A percentile compares a stretch with the other conserved stretches of the same genome.
phyloP scores from a whole-genome alignment of 1,139 yeast genomes.

The Meyerozyma elateridarum region DNA sequence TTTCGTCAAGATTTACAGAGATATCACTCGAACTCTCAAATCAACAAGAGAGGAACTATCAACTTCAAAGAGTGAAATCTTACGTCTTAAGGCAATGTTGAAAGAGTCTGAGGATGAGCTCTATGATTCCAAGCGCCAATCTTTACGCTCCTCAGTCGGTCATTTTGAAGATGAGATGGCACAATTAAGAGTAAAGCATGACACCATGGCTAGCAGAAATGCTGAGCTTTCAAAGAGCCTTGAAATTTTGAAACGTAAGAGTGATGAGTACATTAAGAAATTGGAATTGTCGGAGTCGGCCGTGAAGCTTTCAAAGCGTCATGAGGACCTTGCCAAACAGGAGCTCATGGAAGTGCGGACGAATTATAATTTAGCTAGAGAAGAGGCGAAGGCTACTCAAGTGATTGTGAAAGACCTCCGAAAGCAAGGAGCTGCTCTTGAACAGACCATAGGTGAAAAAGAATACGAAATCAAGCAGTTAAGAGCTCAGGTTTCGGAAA shows the following conservation, averaged over 20 bases:
- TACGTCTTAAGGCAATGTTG: slow-evolving; percentile 46
- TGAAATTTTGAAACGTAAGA: slow-evolving; percentile 62
- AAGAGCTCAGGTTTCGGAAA: slow-evolving; percentile 35
- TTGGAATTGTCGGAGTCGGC: slow-evolving; percentile 79
- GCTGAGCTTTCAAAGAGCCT: slow-evolving; percentile 49
- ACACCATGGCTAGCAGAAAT: slow-evolving; percentile 48
- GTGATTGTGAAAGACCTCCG: slow-evolving; percentile 53
- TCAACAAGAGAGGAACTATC: slow-evolving; percentile 48
- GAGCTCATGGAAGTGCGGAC: slow-evolving; percentile 56
- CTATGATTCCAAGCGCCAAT: slow-evolving; percentile 33
- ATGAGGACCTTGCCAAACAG: slow-evolving; percentile 51
- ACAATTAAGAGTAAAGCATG: slow-evolving; percentile 45
- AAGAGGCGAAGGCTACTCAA: slow-evolving; percentile 59
- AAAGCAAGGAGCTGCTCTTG: slow-evolving; percentile 49
- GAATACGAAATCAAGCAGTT: slow-evolving; percentile 51
- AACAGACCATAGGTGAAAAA: slow-evolving; percentile 56
- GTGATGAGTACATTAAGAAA: slow-evolving; percentile 71
- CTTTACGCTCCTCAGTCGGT: slow-evolving; percentile 31
- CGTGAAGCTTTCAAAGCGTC: slow-evolving; percentile 55
- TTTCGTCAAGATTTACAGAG: slow-evolving; percentile 50
- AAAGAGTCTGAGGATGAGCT: slow-evolving; percentile 46
- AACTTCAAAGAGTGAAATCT: slow-evolving; percentile 47
- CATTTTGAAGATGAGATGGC: slow-evolving; percentile 42
- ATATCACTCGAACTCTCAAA: slow-evolving; percentile 46
- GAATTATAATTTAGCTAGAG: slow-evolving; percentile 49